Evolutionary conservation across 164 flowering plant species (phyloP).

Genomic region (Taxillus chinensis): DNA sequence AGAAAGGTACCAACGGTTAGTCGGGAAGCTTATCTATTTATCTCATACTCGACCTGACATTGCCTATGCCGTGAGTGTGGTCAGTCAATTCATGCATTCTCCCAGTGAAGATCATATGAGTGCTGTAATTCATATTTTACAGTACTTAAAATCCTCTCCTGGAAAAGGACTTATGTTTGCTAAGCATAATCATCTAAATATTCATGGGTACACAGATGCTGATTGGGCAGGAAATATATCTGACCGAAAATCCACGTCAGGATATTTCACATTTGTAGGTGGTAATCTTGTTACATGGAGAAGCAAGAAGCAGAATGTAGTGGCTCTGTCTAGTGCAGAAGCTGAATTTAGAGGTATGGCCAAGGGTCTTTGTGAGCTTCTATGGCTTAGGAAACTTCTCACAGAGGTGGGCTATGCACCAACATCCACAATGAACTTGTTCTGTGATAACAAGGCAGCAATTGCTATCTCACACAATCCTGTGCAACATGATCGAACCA

Average conservation of each 20-base stretch:
- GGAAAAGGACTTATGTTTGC: neutral
- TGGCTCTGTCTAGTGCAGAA: neutral
- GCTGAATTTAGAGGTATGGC: neutral
- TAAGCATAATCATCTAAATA: neutral
- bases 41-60: neutral
- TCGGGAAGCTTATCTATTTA: neutral
- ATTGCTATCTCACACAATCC: neutral
- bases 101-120: slow-evolving; percentile 1
- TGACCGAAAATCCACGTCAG: too few species aligned
- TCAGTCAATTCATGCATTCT: neutral
- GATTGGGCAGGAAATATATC: neutral
- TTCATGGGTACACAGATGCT: neutral
- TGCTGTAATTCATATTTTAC: neutral
- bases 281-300: neutral
- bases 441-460: neutral
- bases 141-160: neutral
- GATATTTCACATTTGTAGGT: neutral
- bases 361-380: neutral
- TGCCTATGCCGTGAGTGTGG: too few species aligned
- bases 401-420: neutral
- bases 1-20: too few species aligned
- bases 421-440: neutral
- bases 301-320: neutral
- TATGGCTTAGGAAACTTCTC: neutral
- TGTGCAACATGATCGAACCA: neutral